Conservation (phyloP, 768 basidiomycete genomes). For the Pleurotus ostreatus region DNA sequence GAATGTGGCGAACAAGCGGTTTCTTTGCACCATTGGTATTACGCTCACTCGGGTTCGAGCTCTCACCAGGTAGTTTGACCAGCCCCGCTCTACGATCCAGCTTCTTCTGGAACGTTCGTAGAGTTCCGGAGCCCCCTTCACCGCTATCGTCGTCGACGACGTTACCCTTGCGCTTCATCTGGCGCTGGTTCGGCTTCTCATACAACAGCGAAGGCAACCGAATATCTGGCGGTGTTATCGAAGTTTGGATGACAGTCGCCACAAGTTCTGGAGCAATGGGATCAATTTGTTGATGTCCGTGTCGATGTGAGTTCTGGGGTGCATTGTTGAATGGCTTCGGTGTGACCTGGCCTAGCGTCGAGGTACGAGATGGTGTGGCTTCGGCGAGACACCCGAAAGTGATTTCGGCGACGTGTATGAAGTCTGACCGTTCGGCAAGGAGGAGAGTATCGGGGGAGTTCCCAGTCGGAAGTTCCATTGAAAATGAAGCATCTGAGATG, state of each 20-base stretch:
- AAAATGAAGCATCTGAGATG: slow-evolving; percentile 45
- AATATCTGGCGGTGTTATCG: neutral
- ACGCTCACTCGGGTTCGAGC: no score
- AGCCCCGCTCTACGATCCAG: neutral
- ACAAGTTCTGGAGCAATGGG: slow-evolving; percentile 10
- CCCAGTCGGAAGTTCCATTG: slow-evolving; percentile 51
- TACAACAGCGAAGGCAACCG: neutral
- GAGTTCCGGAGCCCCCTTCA: neutral
- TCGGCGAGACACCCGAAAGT: slow-evolving; percentile 28
- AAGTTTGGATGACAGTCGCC: neutral
- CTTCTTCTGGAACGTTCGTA: neutral
- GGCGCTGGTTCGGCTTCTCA: neutral
- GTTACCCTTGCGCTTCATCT: neutral
- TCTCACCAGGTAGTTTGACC: no score
- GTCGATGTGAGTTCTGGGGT: neutral
- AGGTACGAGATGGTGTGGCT: slow-evolving; percentile 21
- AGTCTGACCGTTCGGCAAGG: slow-evolving; percentile 40
- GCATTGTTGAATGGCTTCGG: slow-evolving; percentile 26
- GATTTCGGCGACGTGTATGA: slow-evolving; percentile 38
- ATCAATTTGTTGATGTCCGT: neutral
- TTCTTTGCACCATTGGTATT: no score
- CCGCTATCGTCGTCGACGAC: neutral
- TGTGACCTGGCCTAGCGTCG: slow-evolving; percentile 37
- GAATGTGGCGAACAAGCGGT: no score
- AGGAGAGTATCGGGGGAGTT: slow-evolving; percentile 49